Evolutionary conservation across 345 rosid species (phyloP).

Genomic region (Hevea brasiliensis): DNA sequence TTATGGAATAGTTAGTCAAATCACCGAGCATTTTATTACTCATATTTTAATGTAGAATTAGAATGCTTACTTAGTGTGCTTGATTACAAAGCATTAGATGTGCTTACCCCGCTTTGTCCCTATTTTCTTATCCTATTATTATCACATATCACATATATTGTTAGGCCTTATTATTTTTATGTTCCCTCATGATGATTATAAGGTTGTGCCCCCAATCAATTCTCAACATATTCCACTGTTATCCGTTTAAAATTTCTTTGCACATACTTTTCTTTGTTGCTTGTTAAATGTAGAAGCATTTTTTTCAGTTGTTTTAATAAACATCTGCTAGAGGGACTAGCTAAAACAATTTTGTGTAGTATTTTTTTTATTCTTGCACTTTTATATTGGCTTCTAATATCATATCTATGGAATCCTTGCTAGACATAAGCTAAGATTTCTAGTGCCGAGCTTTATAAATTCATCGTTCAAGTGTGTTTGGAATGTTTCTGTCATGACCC

Average conservation of each 20-base stretch:
- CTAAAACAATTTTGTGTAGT: not conserved
- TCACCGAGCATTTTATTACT: too few species aligned
- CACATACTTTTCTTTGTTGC: not conserved
- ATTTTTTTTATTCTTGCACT: not conserved
- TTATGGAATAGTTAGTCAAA: too few species aligned
- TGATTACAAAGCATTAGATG: not conserved
- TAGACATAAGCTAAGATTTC: not conserved
- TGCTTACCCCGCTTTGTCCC: not conserved
- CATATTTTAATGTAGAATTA: too few species aligned
- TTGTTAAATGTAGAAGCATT: not conserved
- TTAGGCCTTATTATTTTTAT: not conserved
- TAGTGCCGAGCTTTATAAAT: slow-evolving; percentile 2
- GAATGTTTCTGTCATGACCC: too few species aligned
- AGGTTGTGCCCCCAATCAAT: not conserved
- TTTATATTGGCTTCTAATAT: not conserved
- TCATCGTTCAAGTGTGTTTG: not conserved
- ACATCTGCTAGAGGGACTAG: not conserved
- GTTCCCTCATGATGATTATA: not conserved
- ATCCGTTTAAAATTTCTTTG: not conserved
- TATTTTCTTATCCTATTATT: not conserved
- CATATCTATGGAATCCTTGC: not conserved
- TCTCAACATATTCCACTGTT: not conserved
- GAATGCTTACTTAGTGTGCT: not conserved
- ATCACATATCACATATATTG: too few species aligned
- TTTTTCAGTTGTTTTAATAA: not conserved